Evolutionary conservation across 208 protist species (phyloP).

Genomic region (Trichomonas gallinae): DNA sequence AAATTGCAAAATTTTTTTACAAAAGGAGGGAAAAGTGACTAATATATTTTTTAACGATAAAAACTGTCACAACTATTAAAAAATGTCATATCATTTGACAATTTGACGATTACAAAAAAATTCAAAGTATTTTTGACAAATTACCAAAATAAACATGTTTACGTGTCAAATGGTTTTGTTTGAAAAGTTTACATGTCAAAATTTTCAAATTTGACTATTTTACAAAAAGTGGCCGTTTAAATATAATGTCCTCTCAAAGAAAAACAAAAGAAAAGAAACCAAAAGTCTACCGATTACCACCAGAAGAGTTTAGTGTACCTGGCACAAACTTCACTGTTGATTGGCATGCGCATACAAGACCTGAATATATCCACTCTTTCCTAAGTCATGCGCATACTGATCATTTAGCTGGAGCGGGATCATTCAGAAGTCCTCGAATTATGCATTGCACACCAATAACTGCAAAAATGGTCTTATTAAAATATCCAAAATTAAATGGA

Average conservation of each 20-base stretch:
- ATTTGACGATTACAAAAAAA: too few species aligned
- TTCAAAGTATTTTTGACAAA: too few species aligned
- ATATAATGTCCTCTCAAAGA: neutral
- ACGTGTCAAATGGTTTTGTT: too few species aligned
- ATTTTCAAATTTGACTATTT: neutral
- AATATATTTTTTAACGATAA: too few species aligned
- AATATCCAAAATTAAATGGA: neutral
- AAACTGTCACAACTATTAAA: too few species aligned
- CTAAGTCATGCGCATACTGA: constrained; percentile 5
- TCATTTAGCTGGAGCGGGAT: neutral
- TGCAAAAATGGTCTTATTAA: neutral
- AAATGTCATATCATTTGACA: too few species aligned
- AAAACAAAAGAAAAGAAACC: neutral
- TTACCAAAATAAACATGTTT: too few species aligned
- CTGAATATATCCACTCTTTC: neutral
- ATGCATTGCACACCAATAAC: neutral
- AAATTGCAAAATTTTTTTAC: too few species aligned
- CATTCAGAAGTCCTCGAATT: neutral
- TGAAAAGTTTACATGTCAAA: too few species aligned
- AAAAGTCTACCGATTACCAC: neutral
- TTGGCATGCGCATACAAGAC: neutral
- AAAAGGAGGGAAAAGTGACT: too few species aligned
- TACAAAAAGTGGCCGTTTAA: neutral
- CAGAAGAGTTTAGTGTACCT: neutral
- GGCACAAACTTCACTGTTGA: neutral